Base-by-base conservation (phyloP, 345 rosid species). In the Microthlaspi erraticum region DNA sequence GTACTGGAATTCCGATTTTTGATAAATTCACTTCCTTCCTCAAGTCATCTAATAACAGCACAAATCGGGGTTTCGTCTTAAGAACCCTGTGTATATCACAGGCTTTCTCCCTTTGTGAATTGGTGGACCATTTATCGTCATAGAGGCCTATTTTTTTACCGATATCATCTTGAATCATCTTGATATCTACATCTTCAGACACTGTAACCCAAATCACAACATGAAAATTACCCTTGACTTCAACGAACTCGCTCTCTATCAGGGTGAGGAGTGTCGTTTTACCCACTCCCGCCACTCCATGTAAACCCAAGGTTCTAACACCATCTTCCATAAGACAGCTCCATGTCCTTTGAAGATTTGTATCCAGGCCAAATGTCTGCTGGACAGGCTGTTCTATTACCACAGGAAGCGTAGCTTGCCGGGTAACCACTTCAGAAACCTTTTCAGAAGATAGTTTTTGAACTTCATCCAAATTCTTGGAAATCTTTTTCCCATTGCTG, bases 271-370 rank as follows among this genome's bases (percentile, higher is more conserved):
- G 60, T 1, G 60, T 49, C 10, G 68, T 50, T 34, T 60, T 70
- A 1, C 75, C 75, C 1, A 50, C 45, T 2, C 69, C 68, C 8
- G 57, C 68, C 68, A 64, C 48, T 6, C 68, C 68, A 6, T 18
- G 48, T 2, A 49, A 5, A 34, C 75, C 60, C 36, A 71, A 26
- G 3, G 38, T 50, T 11, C 31, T 18, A 37, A 1, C 23, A 1
- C 39, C 36, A 26, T 14, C 49, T 3, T 49, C 50, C 10, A 8
- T 11, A 10, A 71, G 38, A 13, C 20, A 8, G 4, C 8, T 12
- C 60, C 68, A 60, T 5, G 29, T 56, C 23, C 14, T 55, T 4
- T 29, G 2, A 8, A 71, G n/a, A 29, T 4, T 71, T 2, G 18
- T 14, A 3, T 38, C 52, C 9, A 71, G 36, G 6, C 68, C 68